Conservation (phyloP, 768 basidiomycete species). For the Amyloporia xantha region DNA sequence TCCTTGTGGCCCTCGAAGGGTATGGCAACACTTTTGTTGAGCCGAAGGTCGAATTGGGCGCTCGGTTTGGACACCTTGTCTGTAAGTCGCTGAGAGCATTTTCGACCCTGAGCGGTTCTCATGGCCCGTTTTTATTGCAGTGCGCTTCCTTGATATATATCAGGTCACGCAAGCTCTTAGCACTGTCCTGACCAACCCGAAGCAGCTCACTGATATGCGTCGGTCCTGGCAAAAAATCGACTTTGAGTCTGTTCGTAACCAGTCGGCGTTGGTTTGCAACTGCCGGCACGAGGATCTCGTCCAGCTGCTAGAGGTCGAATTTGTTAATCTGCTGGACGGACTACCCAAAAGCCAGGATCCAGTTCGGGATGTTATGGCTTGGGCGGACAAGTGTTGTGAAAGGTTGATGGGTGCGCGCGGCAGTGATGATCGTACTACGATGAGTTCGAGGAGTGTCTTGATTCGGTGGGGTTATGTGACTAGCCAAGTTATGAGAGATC, state of each 20-base stretch:
- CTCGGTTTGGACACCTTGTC: constrained; percentile 86
- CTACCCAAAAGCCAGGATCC: constrained; percentile 70
- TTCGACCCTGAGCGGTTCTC: neutral
- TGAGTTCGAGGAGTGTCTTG: constrained; percentile 83
- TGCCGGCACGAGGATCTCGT: constrained; percentile 87
- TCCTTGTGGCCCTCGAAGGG: constrained; percentile 71
- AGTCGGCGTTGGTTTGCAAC: constrained; percentile 89
- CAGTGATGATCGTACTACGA: constrained; percentile 68
- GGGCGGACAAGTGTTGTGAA: constrained; percentile 90
- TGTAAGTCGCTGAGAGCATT: constrained; percentile 42
- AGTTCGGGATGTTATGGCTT: constrained; percentile 80
- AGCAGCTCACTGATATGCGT: constrained; percentile 80
- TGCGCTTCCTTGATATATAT: constrained; percentile 88
- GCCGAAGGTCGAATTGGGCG: constrained; percentile 86
- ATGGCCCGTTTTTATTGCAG: constrained; percentile 31
- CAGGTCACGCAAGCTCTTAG: constrained; percentile 86
- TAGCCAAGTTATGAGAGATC: constrained; percentile 87
- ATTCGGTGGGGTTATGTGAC: constrained; percentile 93
- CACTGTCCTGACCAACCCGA: constrained; percentile 83
- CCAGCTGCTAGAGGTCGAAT: constrained; percentile 80
- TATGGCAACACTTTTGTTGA: constrained; percentile 89
- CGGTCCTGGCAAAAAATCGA: constrained; percentile 85
- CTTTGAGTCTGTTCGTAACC: constrained; percentile 87
- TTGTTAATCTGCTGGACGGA: constrained; percentile 68
- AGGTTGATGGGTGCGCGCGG: constrained; percentile 68